Evolutionary conservation across 2,329 filamentous ascomycete genomes (phyloP), one percentile per base, ranked within the genome.

Genomic region (Claviceps sp.): DNA sequence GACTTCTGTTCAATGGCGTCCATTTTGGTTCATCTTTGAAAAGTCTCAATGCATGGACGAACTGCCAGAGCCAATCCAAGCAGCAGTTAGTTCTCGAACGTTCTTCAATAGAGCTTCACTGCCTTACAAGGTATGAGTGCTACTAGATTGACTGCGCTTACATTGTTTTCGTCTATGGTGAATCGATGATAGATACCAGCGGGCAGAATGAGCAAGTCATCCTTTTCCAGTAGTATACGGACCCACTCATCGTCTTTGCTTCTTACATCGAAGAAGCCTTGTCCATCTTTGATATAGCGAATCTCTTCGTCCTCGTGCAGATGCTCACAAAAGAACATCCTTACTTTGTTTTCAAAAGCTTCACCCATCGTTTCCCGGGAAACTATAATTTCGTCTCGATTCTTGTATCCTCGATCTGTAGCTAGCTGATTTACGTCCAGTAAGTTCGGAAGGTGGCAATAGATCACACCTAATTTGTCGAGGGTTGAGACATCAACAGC

Each of bases 1-100:
- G 70, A 6, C 78, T 81, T 52, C 93, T 81, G 72, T 95, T 95
- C 59, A 98, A 70, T 14, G 93, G 86, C 38, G 89, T 97, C 93
- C 93, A 98, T 71, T 97, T 96, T 37, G 93, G 93, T 70, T 97
- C 90, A 58, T 97, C 93, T 72, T 97, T 90, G 79, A 97, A 98
- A 50, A 98, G 75, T 53, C 93, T 80, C 88, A 97, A 91, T 14
- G 93, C 93, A 65, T 94, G 87, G 59, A 95, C 88, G 64, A 91
- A 96, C 90, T 96, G 59, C 47, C 50, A 26, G 37, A 46, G 47
- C 16, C 30, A 52, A 49, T 51, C 22, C 22, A 22, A 22, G 22
- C 22, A 57, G 48, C n/a, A 18, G 37, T 40, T 24, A 30, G 46
- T 37, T 9, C 22, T 22, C 22, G 22, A 22, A 22, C 22, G 22